Percentiles rank a stretch among this genome's conserved stretches.
Conservation (phyloP, 257 asterid species). For the Solanum neorickii region DNA sequence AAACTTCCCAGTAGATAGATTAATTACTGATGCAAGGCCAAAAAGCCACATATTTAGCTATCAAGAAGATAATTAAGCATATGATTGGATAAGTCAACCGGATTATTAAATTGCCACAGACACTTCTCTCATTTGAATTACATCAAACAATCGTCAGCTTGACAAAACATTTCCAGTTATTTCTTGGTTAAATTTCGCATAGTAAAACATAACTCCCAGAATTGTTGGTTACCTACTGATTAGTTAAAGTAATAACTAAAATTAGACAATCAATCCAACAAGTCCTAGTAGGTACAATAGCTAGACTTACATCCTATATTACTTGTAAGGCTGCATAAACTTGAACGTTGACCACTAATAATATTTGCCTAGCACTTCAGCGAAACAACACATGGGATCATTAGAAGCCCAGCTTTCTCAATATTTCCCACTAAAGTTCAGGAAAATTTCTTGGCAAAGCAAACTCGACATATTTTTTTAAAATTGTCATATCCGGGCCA, state of each 20-base stretch:
- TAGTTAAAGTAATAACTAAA: neutral
- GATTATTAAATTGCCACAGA: neutral
- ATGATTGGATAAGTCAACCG: neutral
- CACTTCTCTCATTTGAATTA: neutral
- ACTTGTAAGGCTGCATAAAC: neutral
- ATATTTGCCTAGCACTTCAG: neutral
- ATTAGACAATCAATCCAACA: neutral
- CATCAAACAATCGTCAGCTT: neutral
- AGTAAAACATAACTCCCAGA: neutral
- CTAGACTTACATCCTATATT: neutral
- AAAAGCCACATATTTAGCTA: neutral
- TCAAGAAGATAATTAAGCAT: neutral
- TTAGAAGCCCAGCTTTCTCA: neutral
- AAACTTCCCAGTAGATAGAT: neutral
- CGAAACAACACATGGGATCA: neutral
- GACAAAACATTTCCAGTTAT: neutral
- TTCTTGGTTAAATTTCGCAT: neutral
- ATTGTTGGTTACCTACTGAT: neutral
- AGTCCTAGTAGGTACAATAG: neutral
- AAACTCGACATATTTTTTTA: neutral
- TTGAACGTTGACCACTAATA: neutral
- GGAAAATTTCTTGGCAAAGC: neutral
- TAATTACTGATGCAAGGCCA: neutral
- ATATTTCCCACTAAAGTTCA: neutral
- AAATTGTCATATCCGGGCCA: neutral